These are phyloP conservation scores for Aspergillus ruber DNA, from an alignment of 2,329 filamentous ascomycete genomes.

Conservation along the genomic window DNA sequence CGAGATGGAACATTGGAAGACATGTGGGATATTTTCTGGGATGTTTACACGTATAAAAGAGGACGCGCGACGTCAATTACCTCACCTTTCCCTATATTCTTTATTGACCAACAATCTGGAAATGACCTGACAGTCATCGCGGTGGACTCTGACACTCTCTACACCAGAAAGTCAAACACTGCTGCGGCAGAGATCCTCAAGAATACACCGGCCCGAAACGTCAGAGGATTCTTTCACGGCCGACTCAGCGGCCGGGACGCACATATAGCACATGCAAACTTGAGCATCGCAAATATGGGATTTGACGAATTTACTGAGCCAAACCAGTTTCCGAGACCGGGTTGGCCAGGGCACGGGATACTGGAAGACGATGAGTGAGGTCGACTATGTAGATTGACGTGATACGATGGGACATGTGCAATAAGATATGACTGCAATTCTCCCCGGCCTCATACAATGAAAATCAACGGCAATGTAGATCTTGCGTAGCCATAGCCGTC, in stretches of 20 bases:
- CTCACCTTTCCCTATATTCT: not conserved
- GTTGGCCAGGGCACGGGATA: not conserved
- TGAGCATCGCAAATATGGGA: not conserved
- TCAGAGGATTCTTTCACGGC: not conserved
- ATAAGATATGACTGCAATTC: not conserved
- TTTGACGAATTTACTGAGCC: not conserved
- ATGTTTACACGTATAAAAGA: not conserved
- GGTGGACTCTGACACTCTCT: not conserved
- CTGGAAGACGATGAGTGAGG: not conserved
- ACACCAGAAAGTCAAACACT: not conserved
- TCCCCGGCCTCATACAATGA: not conserved
- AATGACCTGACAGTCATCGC: not conserved
- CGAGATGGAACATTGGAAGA: constrained; percentile 1
- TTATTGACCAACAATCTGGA: not conserved
- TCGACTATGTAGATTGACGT: not conserved
- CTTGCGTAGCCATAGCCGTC: not conserved
- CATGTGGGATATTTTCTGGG: constrained; percentile 2
- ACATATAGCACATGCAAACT: not conserved
- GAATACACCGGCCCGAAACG: not conserved
- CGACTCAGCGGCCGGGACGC: not conserved
- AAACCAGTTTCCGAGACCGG: not conserved
- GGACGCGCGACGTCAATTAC: not conserved
- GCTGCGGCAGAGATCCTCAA: not conserved
- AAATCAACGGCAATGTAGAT: not conserved
- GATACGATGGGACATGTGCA: not conserved